These are phyloP conservation scores for Microbotryum intermedium DNA, from an alignment of 1,284 basidiomycete genomes.

Conservation along the genomic window DNA sequence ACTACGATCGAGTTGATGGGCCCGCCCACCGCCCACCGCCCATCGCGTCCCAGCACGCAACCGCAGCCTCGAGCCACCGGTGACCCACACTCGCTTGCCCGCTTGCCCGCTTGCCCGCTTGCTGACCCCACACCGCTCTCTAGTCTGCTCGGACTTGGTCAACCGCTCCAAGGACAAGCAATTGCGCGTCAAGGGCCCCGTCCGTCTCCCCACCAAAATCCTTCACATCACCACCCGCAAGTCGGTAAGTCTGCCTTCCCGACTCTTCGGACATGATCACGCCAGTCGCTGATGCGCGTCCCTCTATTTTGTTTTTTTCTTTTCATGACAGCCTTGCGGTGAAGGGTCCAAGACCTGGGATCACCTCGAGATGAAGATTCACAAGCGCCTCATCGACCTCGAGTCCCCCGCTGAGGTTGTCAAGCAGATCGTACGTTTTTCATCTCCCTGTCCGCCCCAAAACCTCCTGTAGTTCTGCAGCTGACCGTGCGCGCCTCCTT, in stretches of 20 bases:
- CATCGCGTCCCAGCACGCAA: too few species aligned
- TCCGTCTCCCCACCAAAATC: constrained; percentile 95
- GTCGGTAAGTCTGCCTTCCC: constrained; percentile 54
- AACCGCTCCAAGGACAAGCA: constrained; percentile 99
- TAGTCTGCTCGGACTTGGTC: constrained; percentile 92
- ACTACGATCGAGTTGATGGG: too few species aligned
- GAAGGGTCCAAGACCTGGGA: constrained; percentile 99
- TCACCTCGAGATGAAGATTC: constrained; percentile 97
- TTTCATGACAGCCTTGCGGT: constrained; percentile 73
- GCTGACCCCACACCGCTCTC: not conserved
- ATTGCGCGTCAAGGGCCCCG: constrained; percentile 97
- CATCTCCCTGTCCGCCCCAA: not conserved
- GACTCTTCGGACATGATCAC: not conserved
- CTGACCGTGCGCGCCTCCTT: not conserved
- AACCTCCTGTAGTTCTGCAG: not conserved
- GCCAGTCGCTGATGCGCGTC: not conserved
- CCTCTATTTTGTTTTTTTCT: constrained; percentile 1
- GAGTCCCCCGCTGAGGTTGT: constrained; percentile 98
- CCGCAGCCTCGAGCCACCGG: too few species aligned
- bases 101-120: not conserved
- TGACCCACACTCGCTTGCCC: too few species aligned
- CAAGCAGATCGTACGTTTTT: constrained; percentile 86
- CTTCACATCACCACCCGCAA: constrained; percentile 98
- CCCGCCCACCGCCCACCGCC: too few species aligned
- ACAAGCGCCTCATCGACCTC: constrained; percentile 99